Base-by-base conservation (phyloP, 75 land plant genomes). In the Sequoia sempervirens region DNA sequence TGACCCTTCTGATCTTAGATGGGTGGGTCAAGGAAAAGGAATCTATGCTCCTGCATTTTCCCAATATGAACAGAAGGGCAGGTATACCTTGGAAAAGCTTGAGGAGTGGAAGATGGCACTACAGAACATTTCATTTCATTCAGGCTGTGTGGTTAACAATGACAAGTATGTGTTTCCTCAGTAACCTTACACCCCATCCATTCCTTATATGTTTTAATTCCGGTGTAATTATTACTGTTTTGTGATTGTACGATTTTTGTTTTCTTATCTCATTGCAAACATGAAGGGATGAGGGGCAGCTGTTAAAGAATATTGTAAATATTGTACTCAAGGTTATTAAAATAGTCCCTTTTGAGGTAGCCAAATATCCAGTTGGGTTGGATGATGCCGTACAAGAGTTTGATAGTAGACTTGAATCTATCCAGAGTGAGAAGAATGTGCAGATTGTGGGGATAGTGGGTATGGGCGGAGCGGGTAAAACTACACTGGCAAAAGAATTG, bases 381-480 rank as follows among this genome's bases (percentile, higher is more conserved):
- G 43, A 20, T 40, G 46, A 75, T 6, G 26, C 20, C 0, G 45
- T 75, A 40, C 10, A 75, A 15, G 43, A 20, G 18, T 75, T 75
- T 23, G 40, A 75, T 38, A 40, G 40, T 1, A 15, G 32, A 37
- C 20, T 38, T 13, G 23, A 12, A 40, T 38, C 40, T 5, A 38
- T 5, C n/a, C 4, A 37, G 7, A 17, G 43, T 38, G 17, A 40
- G 18, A 20, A 23, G 26, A 75, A 75, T 18, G 46, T 20, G 26
- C 45, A 40, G 26, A 40, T 75, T 40, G 45, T 75, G 20, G 79
- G 79, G 79, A 75, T 75, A 34, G 79, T 75, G 41, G 79, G 79
- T 2, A 75, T 75, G 79, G 79, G 79, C 6, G 79, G 79, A 6
- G 1, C 43, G 2, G 79, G 79, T 23, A 75, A 75, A 26, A 75